Evolutionary conservation across 1,139 yeast species (phyloP).

Genomic region (Wickerhamomyces sp.): DNA sequence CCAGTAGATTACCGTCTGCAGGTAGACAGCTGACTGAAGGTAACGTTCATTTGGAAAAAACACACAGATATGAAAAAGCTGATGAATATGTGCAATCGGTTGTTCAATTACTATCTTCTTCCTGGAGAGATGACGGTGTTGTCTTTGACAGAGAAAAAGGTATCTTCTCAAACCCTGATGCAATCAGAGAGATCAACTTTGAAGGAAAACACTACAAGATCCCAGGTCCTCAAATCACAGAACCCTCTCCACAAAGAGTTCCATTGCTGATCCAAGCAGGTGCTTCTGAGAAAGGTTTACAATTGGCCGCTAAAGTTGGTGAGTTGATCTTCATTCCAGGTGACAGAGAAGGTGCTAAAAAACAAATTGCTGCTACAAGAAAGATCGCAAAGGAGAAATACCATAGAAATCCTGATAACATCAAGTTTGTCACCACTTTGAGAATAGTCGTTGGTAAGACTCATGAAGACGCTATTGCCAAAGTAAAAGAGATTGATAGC

Average conservation of each 20-base stretch:
- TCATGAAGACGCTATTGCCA: conserved; percentile 27
- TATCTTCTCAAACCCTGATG: background rate
- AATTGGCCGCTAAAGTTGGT: background rate
- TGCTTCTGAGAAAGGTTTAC: background rate
- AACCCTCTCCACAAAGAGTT: background rate
- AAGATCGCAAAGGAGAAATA: conserved; percentile 25
- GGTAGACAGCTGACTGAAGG: background rate
- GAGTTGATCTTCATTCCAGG: background rate
- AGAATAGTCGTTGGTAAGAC: conserved; percentile 31
- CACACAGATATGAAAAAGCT: background rate
- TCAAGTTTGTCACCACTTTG: conserved; percentile 27
- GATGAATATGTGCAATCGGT: background rate
- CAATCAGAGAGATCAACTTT: background rate
- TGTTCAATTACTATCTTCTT: background rate
- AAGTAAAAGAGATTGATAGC: conserved; percentile 25
- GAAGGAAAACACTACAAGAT: background rate
- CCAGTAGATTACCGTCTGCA: background rate
- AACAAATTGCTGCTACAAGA: background rate
- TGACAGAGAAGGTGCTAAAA: background rate
- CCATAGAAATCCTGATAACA: conserved; percentile 27
- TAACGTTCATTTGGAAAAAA: background rate
- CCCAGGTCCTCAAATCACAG: background rate
- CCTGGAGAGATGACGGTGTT: background rate
- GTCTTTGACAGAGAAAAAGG: background rate
- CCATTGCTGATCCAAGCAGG: background rate